Percentiles rank a stretch among this genome's conserved stretches.
These are phyloP conservation scores for Fusarium pininemorale DNA, from an alignment of 2,329 filamentous ascomycete species.

Conservation along the genomic window DNA sequence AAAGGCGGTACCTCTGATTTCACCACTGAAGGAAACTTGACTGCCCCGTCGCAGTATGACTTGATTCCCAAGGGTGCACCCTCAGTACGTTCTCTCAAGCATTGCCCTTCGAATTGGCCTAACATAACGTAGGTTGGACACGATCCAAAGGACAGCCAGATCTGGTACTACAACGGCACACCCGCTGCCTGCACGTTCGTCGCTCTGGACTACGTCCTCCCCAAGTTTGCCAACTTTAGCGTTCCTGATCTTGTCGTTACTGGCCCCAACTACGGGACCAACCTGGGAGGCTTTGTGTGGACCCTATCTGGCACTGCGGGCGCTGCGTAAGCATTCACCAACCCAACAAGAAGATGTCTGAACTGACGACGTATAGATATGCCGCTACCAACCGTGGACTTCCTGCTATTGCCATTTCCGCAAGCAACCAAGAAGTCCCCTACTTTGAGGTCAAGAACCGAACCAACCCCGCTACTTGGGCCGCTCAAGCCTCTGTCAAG, in stretches of 20 bases:
- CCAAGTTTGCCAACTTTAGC: conserved; percentile 56
- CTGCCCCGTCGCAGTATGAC: conserved; percentile 40
- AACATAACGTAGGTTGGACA: conserved; percentile 48
- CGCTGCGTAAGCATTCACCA: too few species aligned
- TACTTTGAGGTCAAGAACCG: conserved; percentile 52
- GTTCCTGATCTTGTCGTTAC: conserved; percentile 63
- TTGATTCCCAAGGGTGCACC: conserved; percentile 44
- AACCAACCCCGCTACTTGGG: conserved; percentile 56
- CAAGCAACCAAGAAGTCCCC: conserved; percentile 52
- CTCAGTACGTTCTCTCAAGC: conserved; percentile 14
- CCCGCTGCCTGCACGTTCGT: conserved; percentile 65
- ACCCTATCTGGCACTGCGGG: conserved; percentile 61
- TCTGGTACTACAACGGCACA: conserved; percentile 70
- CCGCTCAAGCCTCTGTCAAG: conserved; percentile 53
- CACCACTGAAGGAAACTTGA: conserved; percentile 42
- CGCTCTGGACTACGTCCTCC: conserved; percentile 65
- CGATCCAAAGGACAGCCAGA: conserved; percentile 61
- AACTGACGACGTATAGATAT: too few species aligned
- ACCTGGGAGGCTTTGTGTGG: conserved; percentile 63
- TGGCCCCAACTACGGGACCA: conserved; percentile 65
- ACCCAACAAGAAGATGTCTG: too few species aligned
- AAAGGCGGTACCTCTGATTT: conserved; percentile 44
- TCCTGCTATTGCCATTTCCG: conserved; percentile 60
- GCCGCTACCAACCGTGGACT: conserved; percentile 59
- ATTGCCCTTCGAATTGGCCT: accelerated